Conservation (phyloP, 2,329 filamentous ascomycete genomes). For the Fusarium sulawesiense region DNA sequence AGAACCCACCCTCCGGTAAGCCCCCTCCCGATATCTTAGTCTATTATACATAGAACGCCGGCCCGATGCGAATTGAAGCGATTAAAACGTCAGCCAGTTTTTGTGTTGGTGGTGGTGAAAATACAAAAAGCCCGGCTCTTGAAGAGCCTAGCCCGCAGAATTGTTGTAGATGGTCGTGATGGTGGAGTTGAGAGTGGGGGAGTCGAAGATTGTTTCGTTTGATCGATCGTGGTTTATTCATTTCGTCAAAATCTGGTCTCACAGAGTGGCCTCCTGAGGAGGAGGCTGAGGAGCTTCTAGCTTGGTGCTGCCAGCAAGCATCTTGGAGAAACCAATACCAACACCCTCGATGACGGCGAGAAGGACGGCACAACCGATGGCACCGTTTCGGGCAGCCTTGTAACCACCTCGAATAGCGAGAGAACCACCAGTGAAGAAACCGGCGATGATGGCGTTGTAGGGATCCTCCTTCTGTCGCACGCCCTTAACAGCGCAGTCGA, state of each 20-base stretch:
- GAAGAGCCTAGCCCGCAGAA: conserved; percentile 15
- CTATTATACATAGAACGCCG: conserved; percentile 53
- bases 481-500: conserved; percentile 96
- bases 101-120: conserved; percentile 36
- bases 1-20: conserved; percentile 35
- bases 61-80: conserved; percentile 46
- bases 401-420: conserved; percentile 91
- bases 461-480: conserved; percentile 96
- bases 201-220: conserved; percentile 22
- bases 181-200: conserved; percentile 45
- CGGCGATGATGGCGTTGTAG: conserved; percentile 97
- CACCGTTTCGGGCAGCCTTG: conserved; percentile 92
- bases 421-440: conserved; percentile 94
- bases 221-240: conserved; percentile 23
- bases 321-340: conserved; percentile 92
- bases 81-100: conserved; percentile 40
- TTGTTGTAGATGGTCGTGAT: conserved; percentile 21
- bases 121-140: conserved; percentile 34
- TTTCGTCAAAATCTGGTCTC: conserved; percentile 23
- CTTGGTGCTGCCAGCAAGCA: conserved; percentile 90
- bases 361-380: conserved; percentile 94
- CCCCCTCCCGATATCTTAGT: conserved; percentile 30
- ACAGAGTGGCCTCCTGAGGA: conserved; percentile 48
- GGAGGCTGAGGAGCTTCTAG: conserved; percentile 69
- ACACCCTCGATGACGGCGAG: conserved; percentile 97